Base-by-base conservation (phyloP, 345 rosid genomes). In the Garcia nutans region DNA sequence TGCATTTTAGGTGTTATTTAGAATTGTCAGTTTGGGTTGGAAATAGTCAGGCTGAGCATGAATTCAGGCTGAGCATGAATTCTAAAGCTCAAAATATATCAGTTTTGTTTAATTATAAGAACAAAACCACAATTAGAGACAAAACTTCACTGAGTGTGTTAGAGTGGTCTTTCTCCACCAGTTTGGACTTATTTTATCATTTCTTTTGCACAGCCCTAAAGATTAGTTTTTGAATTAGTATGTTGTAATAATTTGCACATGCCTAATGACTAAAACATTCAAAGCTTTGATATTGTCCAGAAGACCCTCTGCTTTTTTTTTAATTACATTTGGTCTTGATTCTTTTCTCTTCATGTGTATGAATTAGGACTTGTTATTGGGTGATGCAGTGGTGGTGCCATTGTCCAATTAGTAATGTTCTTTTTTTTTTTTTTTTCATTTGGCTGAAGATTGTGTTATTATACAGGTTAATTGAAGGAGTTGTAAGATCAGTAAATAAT, bases 401-500 rank as follows among this genome's bases (percentile, higher is more conserved):
- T 24, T 20, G 42, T 73, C 22, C 15, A 17, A 71, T 67, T 41
- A 26, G 42, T 3, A 42, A 60, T 72, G 28, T 42, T 74, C 68
- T 66, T 68, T 22, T 61, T 55, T 52, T 63, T 74, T 72, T 66
- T 63, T 22, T 55, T 55, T 44, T 63, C 47, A 37, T 37, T 37
- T 65, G 47, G 61, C 77, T 85, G 74, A 84, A 68, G 31, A 2
- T 61, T 52, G 45, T 78, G 42, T 76, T 76, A 28, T 52, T 74
- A 63, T 73, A 85, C 93, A 93, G 99, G 86, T 81, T 93, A 87
- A 91, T 93, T 80, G 99, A 96, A 88, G 99, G 96, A 75, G 93
- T 91, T 56, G 60, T 93, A 77, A 83, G 93, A 84, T 96, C 98
- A 63, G 93, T 92, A 61, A 93, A 93, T 78, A 96, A 96, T 82